Conservation (phyloP, 441 rosid species). For the Pelargonium myrrhifolium region DNA sequence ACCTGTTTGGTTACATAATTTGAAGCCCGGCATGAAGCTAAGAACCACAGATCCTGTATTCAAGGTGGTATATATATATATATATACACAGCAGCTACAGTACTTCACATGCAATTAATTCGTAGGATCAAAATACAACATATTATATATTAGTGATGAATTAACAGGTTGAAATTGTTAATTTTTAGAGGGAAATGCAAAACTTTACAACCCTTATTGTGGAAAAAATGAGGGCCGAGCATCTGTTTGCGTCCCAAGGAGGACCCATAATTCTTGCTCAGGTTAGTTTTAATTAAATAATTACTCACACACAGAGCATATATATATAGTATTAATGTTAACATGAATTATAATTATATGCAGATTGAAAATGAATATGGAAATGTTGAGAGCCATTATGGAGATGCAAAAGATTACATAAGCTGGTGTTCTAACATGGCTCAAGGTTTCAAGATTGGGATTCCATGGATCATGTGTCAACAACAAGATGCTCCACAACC, state of each 20-base stretch:
- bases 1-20: background rate
- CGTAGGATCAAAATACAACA: too few relatives aligned
- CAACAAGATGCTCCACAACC: conserved; percentile 29
- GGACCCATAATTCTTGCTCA: conserved; percentile 46
- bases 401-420: conserved; percentile 27
- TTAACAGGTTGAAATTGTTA: background rate
- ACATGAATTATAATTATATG: background rate
- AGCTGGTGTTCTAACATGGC: conserved; percentile 36
- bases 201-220: conserved; percentile 30
- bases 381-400: conserved; percentile 21
- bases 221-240: conserved; percentile 30
- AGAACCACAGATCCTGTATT: conserved; percentile 17
- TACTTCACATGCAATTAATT: too few relatives aligned
- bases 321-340: too few relatives aligned
- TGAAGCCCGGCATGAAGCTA: background rate
- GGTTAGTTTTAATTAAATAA: conserved; percentile 13
- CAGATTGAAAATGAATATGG: conserved; percentile 46
- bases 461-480: conserved; percentile 47
- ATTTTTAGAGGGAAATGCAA: conserved; percentile 38
- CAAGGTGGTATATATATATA: too few relatives aligned
- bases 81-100: too few relatives aligned
- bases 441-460: conserved; percentile 17
- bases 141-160: too few relatives aligned
- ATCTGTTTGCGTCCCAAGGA: conserved; percentile 40
- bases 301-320: too few relatives aligned